Base-by-base conservation (phyloP, 1,284 basidiomycete species). In the Boletus mariae region DNA sequence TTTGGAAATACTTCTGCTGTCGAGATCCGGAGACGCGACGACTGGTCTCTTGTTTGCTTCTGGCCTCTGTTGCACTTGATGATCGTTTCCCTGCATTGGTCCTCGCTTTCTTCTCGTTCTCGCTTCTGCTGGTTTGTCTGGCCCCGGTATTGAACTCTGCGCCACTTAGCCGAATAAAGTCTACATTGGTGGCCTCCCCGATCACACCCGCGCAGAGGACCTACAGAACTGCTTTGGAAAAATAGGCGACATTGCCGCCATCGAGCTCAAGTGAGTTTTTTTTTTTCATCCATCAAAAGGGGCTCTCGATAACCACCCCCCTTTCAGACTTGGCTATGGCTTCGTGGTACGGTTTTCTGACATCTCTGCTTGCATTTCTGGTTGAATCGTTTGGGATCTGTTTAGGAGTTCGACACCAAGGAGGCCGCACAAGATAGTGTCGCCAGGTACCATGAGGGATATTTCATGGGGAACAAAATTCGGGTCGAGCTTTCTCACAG, bases 391-490 rank as follows among this genome's bases (percentile, higher is more conserved):
- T 25, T 23, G 13, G n/a, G 3, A 12, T 45, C 8, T 17, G 20
- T 45, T 47, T 61, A 92, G 88, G 90, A 92, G 82, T 92, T 92
- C 61, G 88, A 90, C 37, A 84, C 54, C 42, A 79, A 80, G 43
- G 84, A 88, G 63, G 85, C 90, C 41, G 90, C 90, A 5, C 87
- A 91, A 66, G 86, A 90, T 68, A 90, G 88, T 57, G 88, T 92
- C 9, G 79, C 84, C 9, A 91, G 91, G 63, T 92, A 92, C 62
- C 80, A 92, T 61, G 89, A 92, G 74, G 90, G 90, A 2, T 85
- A 77, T 57, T 92, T 92, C 67, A 90, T 92, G 87, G 90, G 90
- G 41, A 91, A 90, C 69, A 90, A 90, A 73, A 91, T 92, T 54
- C 83, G 86, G 15, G 90, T 92, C 12, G 90, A 92, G 67, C 70